phyloP scores from a whole-genome alignment of 305 asterid species.

The Fraxinus dipetala region DNA sequence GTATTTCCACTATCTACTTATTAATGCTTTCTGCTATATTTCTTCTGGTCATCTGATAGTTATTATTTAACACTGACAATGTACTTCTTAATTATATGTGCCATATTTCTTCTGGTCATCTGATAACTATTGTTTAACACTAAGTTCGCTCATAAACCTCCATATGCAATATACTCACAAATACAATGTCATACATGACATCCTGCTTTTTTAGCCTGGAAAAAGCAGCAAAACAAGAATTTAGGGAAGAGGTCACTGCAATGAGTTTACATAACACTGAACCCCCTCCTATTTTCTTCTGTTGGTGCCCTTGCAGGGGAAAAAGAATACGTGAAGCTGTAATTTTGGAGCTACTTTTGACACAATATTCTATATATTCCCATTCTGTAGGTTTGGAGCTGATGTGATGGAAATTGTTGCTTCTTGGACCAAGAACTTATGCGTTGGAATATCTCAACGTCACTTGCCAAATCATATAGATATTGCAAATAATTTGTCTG shows the following conservation, averaged over 20 bases:
- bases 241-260: neutral
- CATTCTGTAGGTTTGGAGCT: conserved; percentile 74
- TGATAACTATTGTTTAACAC: neutral
- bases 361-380: conserved; percentile 9
- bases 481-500: conserved; percentile 44
- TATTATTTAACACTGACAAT: neutral
- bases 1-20: neutral
- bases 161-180: neutral
- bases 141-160: neutral
- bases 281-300: conserved; percentile 5
- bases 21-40: neutral
- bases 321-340: neutral
- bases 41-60: neutral
- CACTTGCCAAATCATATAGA: conserved; percentile 58
- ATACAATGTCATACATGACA: neutral
- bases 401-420: conserved; percentile 93
- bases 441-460: conserved; percentile 60
- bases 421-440: conserved; percentile 77
- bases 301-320: conserved; percentile 10
- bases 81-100: neutral
- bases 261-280: neutral
- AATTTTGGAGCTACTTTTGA: conserved; percentile 2
- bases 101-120: neutral
- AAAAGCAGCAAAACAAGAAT: neutral
- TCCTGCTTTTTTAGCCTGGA: neutral